Conservation (phyloP, 164 flowering plant species). For the Aristolochia contorta region DNA sequence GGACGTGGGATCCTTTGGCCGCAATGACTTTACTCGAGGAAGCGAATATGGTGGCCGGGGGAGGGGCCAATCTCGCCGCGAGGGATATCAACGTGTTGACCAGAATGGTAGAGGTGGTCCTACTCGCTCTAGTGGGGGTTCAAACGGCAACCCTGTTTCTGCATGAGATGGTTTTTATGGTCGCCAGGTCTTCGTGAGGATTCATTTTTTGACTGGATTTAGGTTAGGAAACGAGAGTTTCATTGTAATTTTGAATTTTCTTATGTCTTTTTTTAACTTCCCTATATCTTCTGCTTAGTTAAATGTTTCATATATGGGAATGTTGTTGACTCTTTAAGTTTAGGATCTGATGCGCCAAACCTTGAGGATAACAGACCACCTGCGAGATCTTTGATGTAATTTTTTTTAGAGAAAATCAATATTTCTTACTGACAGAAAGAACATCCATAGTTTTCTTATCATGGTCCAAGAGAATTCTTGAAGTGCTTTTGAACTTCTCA, state of each 20-base stretch:
- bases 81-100: conserved; percentile 39
- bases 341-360: not conserved
- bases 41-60: conserved; percentile 42
- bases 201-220: not conserved
- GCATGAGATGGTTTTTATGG: not conserved
- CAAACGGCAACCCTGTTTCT: not conserved
- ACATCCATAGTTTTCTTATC: too few relatives aligned
- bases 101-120: conserved; percentile 51
- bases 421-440: too few relatives aligned
- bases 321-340: not conserved
- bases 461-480: too few relatives aligned
- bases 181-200: too few relatives aligned
- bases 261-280: not conserved
- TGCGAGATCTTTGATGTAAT: too few relatives aligned
- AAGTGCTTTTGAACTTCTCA: too few relatives aligned
- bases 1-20: conserved; percentile 47
- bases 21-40: conserved; percentile 47
- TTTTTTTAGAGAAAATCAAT: too few relatives aligned
- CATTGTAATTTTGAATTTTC: not conserved
- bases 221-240: not conserved
- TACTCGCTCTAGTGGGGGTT: conserved; percentile 20
- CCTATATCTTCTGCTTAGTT: not conserved
- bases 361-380: too few relatives aligned
- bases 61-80: conserved; percentile 33
- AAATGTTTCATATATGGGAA: not conserved